These are phyloP conservation scores for Pseudocercospora macadamiae DNA, from an alignment of 2,329 filamentous ascomycete genomes.

Conservation along the genomic window DNA sequence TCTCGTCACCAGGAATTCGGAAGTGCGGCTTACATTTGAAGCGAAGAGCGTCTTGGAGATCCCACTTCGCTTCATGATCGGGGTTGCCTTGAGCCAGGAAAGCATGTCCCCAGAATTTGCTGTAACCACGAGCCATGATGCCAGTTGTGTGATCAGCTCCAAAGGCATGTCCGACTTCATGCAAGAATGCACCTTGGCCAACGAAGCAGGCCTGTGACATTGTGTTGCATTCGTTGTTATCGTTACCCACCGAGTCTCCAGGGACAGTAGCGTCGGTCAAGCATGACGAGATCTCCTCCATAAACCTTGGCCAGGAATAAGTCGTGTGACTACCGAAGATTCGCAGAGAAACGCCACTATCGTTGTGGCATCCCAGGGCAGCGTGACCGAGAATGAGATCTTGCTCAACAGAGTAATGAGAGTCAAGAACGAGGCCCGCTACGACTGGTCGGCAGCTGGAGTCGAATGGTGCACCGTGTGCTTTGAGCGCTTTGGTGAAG, in stretches of 20 bases:
- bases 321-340: constrained; percentile 25
- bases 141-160: constrained; percentile 38
- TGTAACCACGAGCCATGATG: constrained; percentile 46
- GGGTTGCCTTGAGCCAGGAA: constrained; percentile 41
- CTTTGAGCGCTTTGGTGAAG: constrained; percentile 34
- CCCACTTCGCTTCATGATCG: constrained; percentile 37
- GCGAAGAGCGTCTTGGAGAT: constrained; percentile 38
- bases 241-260: constrained; percentile 33
- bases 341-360: constrained; percentile 31
- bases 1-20: constrained; percentile 33
- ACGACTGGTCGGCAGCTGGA: constrained; percentile 33
- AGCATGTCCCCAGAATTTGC: constrained; percentile 47
- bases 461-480: constrained; percentile 33
- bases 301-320: constrained; percentile 24
- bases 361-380: constrained; percentile 34
- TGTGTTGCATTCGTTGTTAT: constrained; percentile 45
- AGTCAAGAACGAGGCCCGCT: constrained; percentile 39
- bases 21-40: constrained; percentile 36
- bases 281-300: constrained; percentile 33
- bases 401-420: constrained; percentile 32
- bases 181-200: constrained; percentile 43
- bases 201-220: constrained; percentile 53
- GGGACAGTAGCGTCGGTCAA: constrained; percentile 41
- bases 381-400: constrained; percentile 33
- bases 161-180: constrained; percentile 44